Base-by-base conservation (phyloP, 495 filamentous ascomycete species). In the Lichenothelia convexa region DNA sequence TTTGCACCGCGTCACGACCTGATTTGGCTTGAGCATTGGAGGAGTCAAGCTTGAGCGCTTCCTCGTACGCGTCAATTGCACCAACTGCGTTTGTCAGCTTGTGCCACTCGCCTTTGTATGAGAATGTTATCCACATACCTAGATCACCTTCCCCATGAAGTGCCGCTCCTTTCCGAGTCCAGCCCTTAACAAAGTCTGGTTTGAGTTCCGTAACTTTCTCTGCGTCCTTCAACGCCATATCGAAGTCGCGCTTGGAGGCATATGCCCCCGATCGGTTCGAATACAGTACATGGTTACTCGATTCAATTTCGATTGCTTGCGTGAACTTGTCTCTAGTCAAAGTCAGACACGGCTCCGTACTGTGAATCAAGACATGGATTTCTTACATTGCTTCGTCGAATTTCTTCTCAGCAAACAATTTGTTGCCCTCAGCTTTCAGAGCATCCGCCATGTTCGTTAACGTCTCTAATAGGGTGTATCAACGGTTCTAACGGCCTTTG, bases 251-350 rank as follows among this genome's bases (percentile, higher is more conserved):
- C 53, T 87, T 80, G 6, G 91, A 93, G 17, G 84, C 75, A 51
- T 89, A 92, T n/a, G 89, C 84, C 34, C 83, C 89, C 6, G 91
- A 95, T 39, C 89, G 76, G 60, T 97, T 97, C 47, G 87, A 94
- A 67, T 89, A 95, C 35, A 97, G 75, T 41, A 97, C 81, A 58
- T 97, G 89, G 57, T 97, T 95, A 41, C 54, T 54, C 16, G 89
- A 72, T 32, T 93, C 81, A 46, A 92, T 58, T n/a, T 70, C 75
- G 49, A 97, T 92, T 31, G 91, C 89, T 62, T 93, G 64, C 34
- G 84, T 75, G 62, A 97, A 97, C 52, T 93, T 86, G 39, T 84
- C 78, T 54, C 85, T 93, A 44, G 22, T n/a, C 18, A 16, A 2
- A 30, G 32, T 47, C 39, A 45, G 35, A 24, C 13, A 2, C 2